Base-by-base conservation (phyloP, 768 basidiomycete species). In the Sporobolomyces phaffii region DNA sequence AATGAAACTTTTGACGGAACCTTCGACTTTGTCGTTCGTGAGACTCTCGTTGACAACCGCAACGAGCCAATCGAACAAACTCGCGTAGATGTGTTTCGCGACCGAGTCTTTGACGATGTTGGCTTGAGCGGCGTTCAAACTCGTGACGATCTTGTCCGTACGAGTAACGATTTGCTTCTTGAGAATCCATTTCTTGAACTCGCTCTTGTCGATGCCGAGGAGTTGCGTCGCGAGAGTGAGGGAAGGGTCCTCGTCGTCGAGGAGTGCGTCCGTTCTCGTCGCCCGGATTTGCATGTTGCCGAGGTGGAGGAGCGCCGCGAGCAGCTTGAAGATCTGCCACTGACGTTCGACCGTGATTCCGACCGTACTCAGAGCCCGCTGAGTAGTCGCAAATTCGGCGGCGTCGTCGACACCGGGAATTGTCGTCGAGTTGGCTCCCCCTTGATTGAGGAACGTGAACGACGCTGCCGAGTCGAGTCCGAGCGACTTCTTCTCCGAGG, bases 151-250 rank as follows among this genome's bases (percentile, higher is more conserved):
- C 83, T 94, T 98, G 80, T 99, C 96, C 20, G 86, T 85, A 48
- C 96, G 85, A 2, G 96, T 96, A 29, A 85, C 85, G 69, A 99
- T 88, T 79, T 98, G 96, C 79, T 93, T 98, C 83, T 98, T 98
- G 80, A 96, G 79, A 2, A 90, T 93, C 96, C 96, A 99, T 78
- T 90, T 97, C 82, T 90, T 97, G 84, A 99, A 99, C 66, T 98
- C 96, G 22, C 85, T 83, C 34, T 89, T 80, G 58, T 88, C 86
- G 61, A 99, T 85, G 17, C 96, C 96, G 50, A 99, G 82, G 77
- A 99, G 89, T 5, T 88, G 85, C 3, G 91, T 91, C 22, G 92
- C 87, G 47, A 91, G 80, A 40, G 85, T 80, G 34, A 98, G 81
- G 22, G 89, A 84, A 20, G 88, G 77, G 75, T 98, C 94, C 53